Percentiles rank a stretch among this genome's conserved stretches.
Conservation (phyloP, 371 early-diverging fungal genomes). For the Actinomucor elegans region DNA sequence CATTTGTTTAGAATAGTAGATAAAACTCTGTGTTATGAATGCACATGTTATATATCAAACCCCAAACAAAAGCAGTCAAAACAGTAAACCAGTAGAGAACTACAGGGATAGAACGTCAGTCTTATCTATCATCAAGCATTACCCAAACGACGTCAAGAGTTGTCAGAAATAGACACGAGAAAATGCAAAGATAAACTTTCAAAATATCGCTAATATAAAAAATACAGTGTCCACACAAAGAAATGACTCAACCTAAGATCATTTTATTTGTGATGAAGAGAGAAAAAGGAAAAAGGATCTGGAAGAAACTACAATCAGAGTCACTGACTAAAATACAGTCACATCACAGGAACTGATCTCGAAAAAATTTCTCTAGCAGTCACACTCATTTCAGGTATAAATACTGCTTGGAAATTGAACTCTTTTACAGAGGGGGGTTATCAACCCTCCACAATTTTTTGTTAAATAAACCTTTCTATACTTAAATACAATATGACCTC, state of each 20-base stretch:
- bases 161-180: background rate
- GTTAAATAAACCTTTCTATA: slow-evolving; percentile 10
- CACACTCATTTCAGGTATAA: slow-evolving; percentile 19
- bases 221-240: background rate
- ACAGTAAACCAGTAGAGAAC: background rate
- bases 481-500: slow-evolving; percentile 14
- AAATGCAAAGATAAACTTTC: background rate
- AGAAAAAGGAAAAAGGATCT: slow-evolving; percentile 4
- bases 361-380: background rate
- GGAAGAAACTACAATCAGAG: background rate
- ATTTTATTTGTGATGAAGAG: slow-evolving; percentile 2
- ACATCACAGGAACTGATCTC: background rate
- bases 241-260: slow-evolving; percentile 12
- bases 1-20: background rate
- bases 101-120: no score
- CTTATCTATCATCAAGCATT: no score
- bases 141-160: background rate
- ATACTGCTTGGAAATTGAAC: background rate
- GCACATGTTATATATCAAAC: background rate
- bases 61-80: background rate
- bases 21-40: background rate
- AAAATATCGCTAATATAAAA: background rate
- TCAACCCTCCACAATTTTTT: slow-evolving; percentile 21
- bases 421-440: slow-evolving; percentile 25
- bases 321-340: slow-evolving; percentile 1